These are phyloP conservation scores for Diphasiastrum complanatum DNA, from an alignment of 83 land plant genomes.

Conservation along the genomic window DNA sequence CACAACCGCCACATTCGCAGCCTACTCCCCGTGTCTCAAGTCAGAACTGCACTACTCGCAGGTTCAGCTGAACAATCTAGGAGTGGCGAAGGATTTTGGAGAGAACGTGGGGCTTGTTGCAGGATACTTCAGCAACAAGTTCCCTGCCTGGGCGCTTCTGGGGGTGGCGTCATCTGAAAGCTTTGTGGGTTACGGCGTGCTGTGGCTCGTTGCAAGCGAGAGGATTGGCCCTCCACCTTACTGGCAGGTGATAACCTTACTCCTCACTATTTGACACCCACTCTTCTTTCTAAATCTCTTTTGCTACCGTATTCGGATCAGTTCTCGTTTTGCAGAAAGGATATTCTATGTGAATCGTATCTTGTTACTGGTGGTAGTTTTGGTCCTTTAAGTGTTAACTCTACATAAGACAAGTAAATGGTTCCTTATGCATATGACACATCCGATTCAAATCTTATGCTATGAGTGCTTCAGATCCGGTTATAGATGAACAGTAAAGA, in stretches of 20 bases:
- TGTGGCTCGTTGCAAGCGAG: slow-evolving; percentile 48
- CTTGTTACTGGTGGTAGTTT: not conserved
- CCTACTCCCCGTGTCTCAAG: slow-evolving; percentile 57
- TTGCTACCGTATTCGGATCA: not conserved
- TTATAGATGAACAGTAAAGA: no score
- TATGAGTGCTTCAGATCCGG: no score
- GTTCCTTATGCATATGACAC: no score
- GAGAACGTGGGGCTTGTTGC: slow-evolving; percentile 57
- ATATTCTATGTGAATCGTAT: not conserved
- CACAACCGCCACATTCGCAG: slow-evolving; percentile 53
- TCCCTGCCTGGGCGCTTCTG: slow-evolving; percentile 52
- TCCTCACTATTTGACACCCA: not conserved
- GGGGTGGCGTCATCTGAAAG: slow-evolving; percentile 44
- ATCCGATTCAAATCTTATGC: no score
- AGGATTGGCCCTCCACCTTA: slow-evolving; percentile 37
- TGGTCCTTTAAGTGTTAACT: not conserved
- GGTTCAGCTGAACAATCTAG: slow-evolving; percentile 58
- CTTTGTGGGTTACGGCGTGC: slow-evolving; percentile 52
- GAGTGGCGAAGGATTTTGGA: slow-evolving; percentile 66
- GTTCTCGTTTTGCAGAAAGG: not conserved
- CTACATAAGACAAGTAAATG: no score
- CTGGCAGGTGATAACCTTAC: slow-evolving; percentile 31
- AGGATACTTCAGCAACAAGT: slow-evolving; percentile 42
- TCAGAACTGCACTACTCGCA: slow-evolving; percentile 45
- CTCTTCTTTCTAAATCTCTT: slow-evolving; percentile 1